Base-by-base conservation (phyloP, 768 basidiomycete species). In the Lactarius deliciosus region DNA sequence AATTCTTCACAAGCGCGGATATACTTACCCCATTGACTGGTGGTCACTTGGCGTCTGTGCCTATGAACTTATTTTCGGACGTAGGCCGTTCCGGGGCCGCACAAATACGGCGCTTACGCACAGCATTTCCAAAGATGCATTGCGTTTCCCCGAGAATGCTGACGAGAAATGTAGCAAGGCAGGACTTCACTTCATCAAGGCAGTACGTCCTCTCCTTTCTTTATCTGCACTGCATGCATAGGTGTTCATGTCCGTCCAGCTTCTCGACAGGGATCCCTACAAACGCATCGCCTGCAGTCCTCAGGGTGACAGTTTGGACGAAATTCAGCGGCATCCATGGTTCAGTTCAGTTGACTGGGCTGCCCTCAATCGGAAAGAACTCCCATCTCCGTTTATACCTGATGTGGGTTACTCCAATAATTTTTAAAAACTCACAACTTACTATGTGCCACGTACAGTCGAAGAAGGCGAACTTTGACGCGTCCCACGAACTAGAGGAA, bases 391-490 rank as follows among this genome's bases (percentile, higher is more conserved):
- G 0, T 98, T 98, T 73, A 83, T 91, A 64, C 96, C 96, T 43
- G 96, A 98, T 70, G 90, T 90, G 75, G 71, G 86, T 81, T 43
- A 30, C 45, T 65, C 61, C 41, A 34, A 60, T 55, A n/a, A 8
- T 28, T 56, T 47, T 28, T 62, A 13, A 38, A 36, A 65, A 63
- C 70, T 63, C 55, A 66, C 53, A 56, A 40, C 38, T 41, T 56
- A 34, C 34, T 34, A 34, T 60, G 11, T 47, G 16, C 36, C n/a
- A n/a, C 60, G 15, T 57, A 15, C 73, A 98, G 96, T 88, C 89
- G n/a, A 98, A 98, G 80, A 97, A 97, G 78, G 94, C 96, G 36
- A 98, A 99, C 77, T 99, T 99, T 74, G 96, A 99, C 75, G 96
- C 96, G 32, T 98, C 96, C 15, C 96, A 98, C 74, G 96, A 99